Evolutionary conservation across 805 yeast species (phyloP), one percentile per base, ranked within the genome.

Genomic region (Peterozyma toletana): DNA sequence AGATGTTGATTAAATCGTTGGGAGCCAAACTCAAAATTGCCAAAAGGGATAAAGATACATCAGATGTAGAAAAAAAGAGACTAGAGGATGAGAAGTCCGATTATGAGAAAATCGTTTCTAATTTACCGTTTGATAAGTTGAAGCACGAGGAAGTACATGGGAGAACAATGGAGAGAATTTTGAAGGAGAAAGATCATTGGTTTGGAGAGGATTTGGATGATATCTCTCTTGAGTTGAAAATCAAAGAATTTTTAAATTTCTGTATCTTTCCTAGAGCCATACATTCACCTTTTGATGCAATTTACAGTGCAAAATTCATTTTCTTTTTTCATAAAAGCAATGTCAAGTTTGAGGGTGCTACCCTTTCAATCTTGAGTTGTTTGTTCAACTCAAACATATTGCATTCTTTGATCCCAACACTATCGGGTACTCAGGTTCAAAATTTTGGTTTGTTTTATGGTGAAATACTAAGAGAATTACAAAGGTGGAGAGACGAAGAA

Each of bases 231-330:
- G 46, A 45, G 3, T 43, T 16, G 1, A 36, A 40, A 42, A 9
- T 44, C 21, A 40, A 17, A 40, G 43, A 62, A 1, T 75, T 87
- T 39, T 55, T 87, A 33, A 81, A 82, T 48, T 58, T 62, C 42
- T 87, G 96, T 59, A 52, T 87, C 6, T 60, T 89, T 11, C 96
- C 96, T 10, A 69, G 97, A 50, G 72, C 81, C 3, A 59, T 83
- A 2, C 88, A 83, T 50, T 86, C 96, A 0, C 79, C 95, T 0
- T 75, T 82, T 49, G 97, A 89, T 63, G 95, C 96, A 0, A 67
- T 84, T 0, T 90, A 66, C 56, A 62, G 80, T 33, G 77, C 85
- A 0, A 68, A 70, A 44, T 86, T 89, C 54, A 49, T 88, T 9
- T 71, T 77, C 45, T 63, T 68, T 37, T 52, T 80, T 15, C 77